Percentiles rank a stretch among this genome's conserved stretches.
phyloP scores from a whole-genome alignment of 768 basidiomycete genomes.

The Hygrophorus pudorinus region DNA sequence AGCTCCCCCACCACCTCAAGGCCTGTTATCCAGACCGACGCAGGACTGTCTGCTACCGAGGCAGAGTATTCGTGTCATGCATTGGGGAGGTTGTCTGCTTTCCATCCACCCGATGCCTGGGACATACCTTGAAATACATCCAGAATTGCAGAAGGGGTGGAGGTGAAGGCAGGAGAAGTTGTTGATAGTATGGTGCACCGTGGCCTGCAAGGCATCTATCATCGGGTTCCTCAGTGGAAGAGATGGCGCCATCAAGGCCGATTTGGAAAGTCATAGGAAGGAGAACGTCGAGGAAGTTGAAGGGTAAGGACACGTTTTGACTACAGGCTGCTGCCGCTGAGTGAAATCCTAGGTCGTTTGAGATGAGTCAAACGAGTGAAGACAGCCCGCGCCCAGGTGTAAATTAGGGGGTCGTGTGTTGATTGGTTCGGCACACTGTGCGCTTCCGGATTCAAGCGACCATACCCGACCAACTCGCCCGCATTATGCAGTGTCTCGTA shows the following conservation, averaged over 20 bases:
- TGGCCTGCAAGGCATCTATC: slow-evolving; percentile 42
- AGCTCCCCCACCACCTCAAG: too few species aligned
- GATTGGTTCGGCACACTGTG: too few species aligned
- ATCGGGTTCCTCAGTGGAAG: slow-evolving; percentile 30
- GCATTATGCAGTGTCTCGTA: background rate
- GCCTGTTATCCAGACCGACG: too few species aligned
- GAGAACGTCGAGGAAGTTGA: slow-evolving; percentile 46
- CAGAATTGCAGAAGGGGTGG: slow-evolving; percentile 41
- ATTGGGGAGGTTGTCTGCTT: slow-evolving; percentile 30
- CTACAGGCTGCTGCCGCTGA: slow-evolving; percentile 12
- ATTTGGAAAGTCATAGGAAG: slow-evolving; percentile 24
- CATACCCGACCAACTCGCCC: background rate
- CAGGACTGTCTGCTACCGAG: too few species aligned
- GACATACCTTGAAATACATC: slow-evolving; percentile 47
- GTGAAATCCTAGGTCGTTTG: background rate
- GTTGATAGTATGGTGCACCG: slow-evolving; percentile 36
- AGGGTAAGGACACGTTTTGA: slow-evolving; percentile 43
- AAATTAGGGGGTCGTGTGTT: too few species aligned
- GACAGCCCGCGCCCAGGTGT: too few species aligned
- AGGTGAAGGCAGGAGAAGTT: slow-evolving; percentile 36
- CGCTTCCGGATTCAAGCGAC: too few species aligned
- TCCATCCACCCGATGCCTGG: slow-evolving; percentile 9
- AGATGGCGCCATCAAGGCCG: background rate
- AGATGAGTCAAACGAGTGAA: too few species aligned
- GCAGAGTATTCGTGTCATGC: slow-evolving; percentile 55